These are phyloP conservation scores for Epichloe typhina DNA, from an alignment of 2,329 filamentous ascomycete genomes.

Conservation along the genomic window DNA sequence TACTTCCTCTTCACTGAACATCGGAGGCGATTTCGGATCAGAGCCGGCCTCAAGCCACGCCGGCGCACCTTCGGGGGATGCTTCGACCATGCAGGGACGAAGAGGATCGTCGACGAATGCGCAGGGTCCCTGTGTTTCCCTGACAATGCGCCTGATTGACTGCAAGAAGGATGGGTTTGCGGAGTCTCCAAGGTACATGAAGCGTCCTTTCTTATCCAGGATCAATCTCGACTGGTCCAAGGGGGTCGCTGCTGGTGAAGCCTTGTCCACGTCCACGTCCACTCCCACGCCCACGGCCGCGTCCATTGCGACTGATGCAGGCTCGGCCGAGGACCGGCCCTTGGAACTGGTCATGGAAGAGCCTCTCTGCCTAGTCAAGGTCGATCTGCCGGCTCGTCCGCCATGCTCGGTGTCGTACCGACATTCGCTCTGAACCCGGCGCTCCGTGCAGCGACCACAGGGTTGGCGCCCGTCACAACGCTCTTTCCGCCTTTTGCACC, in stretches of 20 bases:
- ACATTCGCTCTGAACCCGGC: slow-evolving; percentile 4
- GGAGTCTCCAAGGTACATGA: slow-evolving; percentile 6
- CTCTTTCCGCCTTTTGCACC: slow-evolving; percentile 8
- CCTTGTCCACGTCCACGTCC: slow-evolving; percentile 1
- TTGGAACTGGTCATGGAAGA: neutral
- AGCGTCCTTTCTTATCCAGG: slow-evolving; percentile 5
- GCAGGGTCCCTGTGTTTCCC: slow-evolving; percentile 11
- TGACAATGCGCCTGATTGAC: slow-evolving; percentile 13
- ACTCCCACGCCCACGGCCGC: neutral
- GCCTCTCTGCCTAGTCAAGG: neutral
- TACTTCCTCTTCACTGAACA: slow-evolving; percentile 3
- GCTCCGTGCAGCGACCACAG: slow-evolving; percentile 6
- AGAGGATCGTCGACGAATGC: slow-evolving; percentile 16
- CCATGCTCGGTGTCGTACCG: slow-evolving; percentile 5
- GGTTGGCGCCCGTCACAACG: slow-evolving; percentile 8
- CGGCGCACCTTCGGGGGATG: slow-evolving; percentile 11
- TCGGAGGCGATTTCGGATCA: neutral
- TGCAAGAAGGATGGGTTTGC: slow-evolving; percentile 13
- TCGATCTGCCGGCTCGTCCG: neutral
- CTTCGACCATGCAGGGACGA: slow-evolving; percentile 15
- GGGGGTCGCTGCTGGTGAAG: slow-evolving; percentile 11
- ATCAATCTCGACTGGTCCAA: slow-evolving; percentile 6
- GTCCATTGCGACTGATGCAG: neutral
- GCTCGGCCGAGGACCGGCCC: neutral
- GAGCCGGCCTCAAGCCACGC: slow-evolving; percentile 9